Conservation (phyloP, 2,329 filamentous ascomycete species). For the Botrytis fragariae region DNA sequence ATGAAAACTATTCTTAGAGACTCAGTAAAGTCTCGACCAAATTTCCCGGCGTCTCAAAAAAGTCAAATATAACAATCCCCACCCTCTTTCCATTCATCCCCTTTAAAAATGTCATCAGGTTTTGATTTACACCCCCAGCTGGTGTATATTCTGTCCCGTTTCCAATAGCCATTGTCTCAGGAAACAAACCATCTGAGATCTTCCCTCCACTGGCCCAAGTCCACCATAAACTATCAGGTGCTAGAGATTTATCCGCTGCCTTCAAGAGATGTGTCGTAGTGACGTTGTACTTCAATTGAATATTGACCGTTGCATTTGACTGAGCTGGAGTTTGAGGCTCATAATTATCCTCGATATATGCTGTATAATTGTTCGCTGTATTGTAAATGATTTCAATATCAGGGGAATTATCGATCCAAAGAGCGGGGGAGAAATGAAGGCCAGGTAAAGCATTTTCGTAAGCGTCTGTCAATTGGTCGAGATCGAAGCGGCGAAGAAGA, state of each 20-base stretch:
- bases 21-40: slow-evolving; percentile 43
- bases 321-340: slow-evolving; percentile 39
- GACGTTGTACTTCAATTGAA: slow-evolving; percentile 47
- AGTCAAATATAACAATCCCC: slow-evolving; percentile 54
- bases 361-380: slow-evolving; percentile 38
- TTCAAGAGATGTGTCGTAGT: slow-evolving; percentile 42
- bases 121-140: slow-evolving; percentile 46
- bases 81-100: slow-evolving; percentile 44
- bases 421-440: slow-evolving; percentile 45
- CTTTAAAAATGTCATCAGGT: slow-evolving; percentile 41
- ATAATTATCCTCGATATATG: slow-evolving; percentile 52
- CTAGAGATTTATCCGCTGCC: slow-evolving; percentile 38
- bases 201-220: slow-evolving; percentile 48
- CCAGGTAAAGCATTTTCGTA: slow-evolving; percentile 45
- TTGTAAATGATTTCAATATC: slow-evolving; percentile 47
- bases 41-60: slow-evolving; percentile 45
- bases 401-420: slow-evolving; percentile 46
- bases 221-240: slow-evolving; percentile 45
- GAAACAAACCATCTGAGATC: slow-evolving; percentile 42
- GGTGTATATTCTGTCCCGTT: slow-evolving; percentile 41
- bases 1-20: neutral
- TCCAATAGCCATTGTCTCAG: slow-evolving; percentile 47
- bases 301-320: slow-evolving; percentile 41
- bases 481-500: slow-evolving; percentile 75
- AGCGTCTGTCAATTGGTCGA: slow-evolving; percentile 47